phyloP scores from a whole-genome alignment of 2,329 filamentous ascomycete genomes.

The Madurella mycetomatis region DNA sequence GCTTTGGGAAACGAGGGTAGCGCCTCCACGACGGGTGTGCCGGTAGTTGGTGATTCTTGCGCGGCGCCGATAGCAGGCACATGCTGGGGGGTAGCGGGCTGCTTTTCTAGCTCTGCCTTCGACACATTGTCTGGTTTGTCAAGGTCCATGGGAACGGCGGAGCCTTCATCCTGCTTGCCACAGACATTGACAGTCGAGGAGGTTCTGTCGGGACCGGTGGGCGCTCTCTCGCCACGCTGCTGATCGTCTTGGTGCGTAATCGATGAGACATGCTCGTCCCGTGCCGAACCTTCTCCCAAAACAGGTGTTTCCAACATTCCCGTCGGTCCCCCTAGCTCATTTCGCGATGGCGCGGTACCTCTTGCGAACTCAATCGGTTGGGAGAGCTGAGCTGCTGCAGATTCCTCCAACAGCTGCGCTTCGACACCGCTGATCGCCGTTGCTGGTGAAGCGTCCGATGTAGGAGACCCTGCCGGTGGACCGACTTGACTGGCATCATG shows the following conservation, averaged over 20 bases:
- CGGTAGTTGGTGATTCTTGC: neutral
- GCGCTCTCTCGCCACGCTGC: neutral
- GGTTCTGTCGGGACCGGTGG: neutral
- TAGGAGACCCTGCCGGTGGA: neutral
- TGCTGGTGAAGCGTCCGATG: conserved; percentile 16
- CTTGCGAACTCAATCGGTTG: neutral
- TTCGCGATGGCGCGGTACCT: neutral
- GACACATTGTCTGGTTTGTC: conserved; percentile 3
- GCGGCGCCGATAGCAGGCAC: neutral
- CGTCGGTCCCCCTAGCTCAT: neutral
- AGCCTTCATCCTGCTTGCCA: neutral
- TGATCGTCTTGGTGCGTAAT: neutral
- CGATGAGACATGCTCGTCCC: neutral
- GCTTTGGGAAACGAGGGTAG: neutral
- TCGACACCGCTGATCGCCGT: conserved; percentile 37
- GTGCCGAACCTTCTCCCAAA: neutral
- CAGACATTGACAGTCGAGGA: neutral
- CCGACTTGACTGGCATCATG: conserved; percentile 6
- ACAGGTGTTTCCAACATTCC: neutral
- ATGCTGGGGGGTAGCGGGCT: neutral
- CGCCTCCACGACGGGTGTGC: neutral
- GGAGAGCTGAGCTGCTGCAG: conserved; percentile 28
- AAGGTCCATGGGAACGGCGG: conserved; percentile 11
- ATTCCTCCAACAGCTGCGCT: conserved; percentile 43
- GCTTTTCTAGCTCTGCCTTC: neutral